Percentiles rank a stretch among this genome's conserved stretches.
Conservation (phyloP, 306 rosid species). For the Medicago arabica region DNA sequence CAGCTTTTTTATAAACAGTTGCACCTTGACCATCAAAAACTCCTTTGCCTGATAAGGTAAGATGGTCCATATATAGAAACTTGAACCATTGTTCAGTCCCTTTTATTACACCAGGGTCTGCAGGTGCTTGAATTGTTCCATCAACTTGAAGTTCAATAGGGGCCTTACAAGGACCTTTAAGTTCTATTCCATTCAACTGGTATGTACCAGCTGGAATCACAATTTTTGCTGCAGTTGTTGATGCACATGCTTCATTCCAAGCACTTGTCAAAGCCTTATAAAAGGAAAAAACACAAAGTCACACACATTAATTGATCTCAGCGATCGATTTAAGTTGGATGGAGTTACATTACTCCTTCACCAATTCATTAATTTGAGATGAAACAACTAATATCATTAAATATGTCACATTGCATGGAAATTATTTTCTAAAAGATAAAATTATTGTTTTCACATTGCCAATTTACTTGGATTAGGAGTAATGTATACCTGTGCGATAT, state of each 20-base stretch:
- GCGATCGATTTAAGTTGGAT: too few relatives aligned
- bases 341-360: too few relatives aligned
- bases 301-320: too few relatives aligned
- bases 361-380: too few relatives aligned
- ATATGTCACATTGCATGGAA: too few relatives aligned
- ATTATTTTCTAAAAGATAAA: too few relatives aligned
- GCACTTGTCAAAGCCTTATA: slow-evolving; percentile 26
- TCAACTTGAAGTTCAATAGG: slow-evolving; percentile 30
- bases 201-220: slow-evolving; percentile 10
- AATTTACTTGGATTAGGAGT: not conserved
- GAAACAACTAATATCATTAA: too few relatives aligned
- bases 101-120: not conserved
- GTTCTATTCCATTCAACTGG: not conserved
- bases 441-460: not conserved
- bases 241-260: slow-evolving; percentile 36
- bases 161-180: slow-evolving; percentile 32
- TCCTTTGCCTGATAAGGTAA: slow-evolving; percentile 28
- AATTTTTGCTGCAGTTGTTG: not conserved
- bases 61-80: not conserved
- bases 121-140: slow-evolving; percentile 32
- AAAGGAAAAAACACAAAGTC: not conserved
- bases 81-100: slow-evolving; percentile 4
- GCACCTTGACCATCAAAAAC: slow-evolving; percentile 32
- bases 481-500: slow-evolving; percentile 24
- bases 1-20: not conserved